Base-by-base conservation (phyloP, 176 grass and related monocot species). In the Tillandsia fasciculata region DNA sequence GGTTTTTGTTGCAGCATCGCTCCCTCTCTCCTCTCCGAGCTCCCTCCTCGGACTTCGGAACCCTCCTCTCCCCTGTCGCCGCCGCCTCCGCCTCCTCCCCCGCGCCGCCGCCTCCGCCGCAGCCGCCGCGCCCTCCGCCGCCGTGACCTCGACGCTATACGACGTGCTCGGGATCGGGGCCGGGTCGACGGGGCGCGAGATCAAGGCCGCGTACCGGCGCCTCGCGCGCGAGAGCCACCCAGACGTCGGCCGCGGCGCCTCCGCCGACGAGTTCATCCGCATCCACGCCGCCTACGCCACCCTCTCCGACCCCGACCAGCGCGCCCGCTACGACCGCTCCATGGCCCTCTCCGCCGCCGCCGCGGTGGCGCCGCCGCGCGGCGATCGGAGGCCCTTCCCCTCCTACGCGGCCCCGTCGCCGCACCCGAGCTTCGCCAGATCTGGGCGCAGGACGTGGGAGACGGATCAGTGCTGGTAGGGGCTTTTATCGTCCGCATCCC, bases 391-490 rank as follows among this genome's bases (percentile, higher is more conserved):
- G 15, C 2, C 52, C 24, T 12, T 51, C 22, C 50, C 52, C 9
- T 15, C 50, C 28, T 12, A 2, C 47, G 9, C 26, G 26, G 3
- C 12, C 8, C 28, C 47, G 3, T 24, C 24, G 24, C 24, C 24
- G 24, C 24, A 24, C 24, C 28, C 33, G 33, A 42, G 33, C 33
- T 42, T 42, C 51, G 47, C 11, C 52, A 15, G 72, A 42, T 59
- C 69, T 14, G 70, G 56, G 0, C 78, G 74, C 17, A 77, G 78
- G 59, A 81, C 78, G 0, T 88, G 86, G 86, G 86, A 88, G 78
- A 84, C 86, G 27, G 86, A 88, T 74, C 86, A 88, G 78, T 88
- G 86, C 71, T 88, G 86, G 86, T 88, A 87, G 84, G 8, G 3
- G 0, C 9, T 42, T 29, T 29, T 3, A 0, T 42, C 33, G 4